Evolutionary conservation across 1,139 yeast genomes (phyloP), one percentile per base, ranked within the genome.

Genomic region (Debaryomyces fabryi): DNA sequence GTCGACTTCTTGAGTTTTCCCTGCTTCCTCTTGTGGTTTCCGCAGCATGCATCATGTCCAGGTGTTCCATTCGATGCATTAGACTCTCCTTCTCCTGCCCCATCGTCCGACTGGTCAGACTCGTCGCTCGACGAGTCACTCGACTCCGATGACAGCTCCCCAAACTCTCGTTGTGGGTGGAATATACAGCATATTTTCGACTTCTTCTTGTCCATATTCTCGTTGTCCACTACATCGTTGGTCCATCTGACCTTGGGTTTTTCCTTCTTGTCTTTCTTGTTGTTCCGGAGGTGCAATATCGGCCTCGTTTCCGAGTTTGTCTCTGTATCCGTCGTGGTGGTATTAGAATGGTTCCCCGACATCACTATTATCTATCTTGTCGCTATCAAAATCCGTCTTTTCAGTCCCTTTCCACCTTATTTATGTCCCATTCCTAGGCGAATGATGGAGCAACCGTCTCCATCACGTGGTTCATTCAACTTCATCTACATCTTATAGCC

Each of bases 111-210:
- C 15, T 36, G 39, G 37, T 72, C 81, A n/a, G 70, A 62, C 4
- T 75, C 67, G 46, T 74, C 80, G 51, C 71, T 65, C 29, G 50
- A 72, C 52, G 67, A 62, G 48, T 65, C 67, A 16, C 61, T 59
- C 35, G 65, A 58, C 1, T 58, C 57, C 16, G 78, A 71, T 15
- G 79, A 77, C 45, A 77, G 82, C 51, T 83, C 88, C 33, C 82
- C 93, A 59, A 85, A 86, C 56, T 83, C 86, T 30, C 83, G 74
- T 44, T 85, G 86, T 2, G 96, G 96, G 61, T 90, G 96, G 70
- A 86, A 93, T 20, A 93, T 92, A 58, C 99, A 92, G 64, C 99
- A 93, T n/a, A 92, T 86, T 67, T 92, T 93, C 16, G 96, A 82
- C 65, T 90, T 91, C 71, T 92, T 92, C 71, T 82, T 88, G 60